Conservation (phyloP, 345 rosid genomes). For the Eucalyptus erythrocorys region DNA sequence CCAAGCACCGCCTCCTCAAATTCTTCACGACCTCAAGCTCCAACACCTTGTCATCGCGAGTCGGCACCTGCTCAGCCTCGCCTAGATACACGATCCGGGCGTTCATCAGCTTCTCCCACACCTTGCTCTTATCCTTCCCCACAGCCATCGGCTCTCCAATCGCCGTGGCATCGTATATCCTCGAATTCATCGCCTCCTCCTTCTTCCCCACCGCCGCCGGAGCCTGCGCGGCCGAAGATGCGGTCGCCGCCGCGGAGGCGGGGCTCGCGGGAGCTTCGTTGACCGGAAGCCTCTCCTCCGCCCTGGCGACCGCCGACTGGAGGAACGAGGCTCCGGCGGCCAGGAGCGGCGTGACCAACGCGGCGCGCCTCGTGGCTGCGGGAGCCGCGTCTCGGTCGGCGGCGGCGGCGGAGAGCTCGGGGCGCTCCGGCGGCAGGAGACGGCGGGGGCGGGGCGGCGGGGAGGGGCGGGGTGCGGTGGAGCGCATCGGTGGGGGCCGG, state of each 20-base stretch:
- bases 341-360: slow-evolving; percentile 30
- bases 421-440: neutral
- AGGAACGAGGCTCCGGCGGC: slow-evolving; percentile 9
- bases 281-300: neutral
- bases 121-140: slow-evolving; percentile 71
- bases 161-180: slow-evolving; percentile 78
- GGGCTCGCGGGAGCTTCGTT: neutral
- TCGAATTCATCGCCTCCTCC: slow-evolving; percentile 23
- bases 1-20: slow-evolving; percentile 41
- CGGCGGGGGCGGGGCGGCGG: neutral
- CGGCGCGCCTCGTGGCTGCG: slow-evolving; percentile 18
- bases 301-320: neutral
- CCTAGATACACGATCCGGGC: slow-evolving; percentile 79
- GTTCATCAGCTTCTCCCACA: slow-evolving; percentile 79
- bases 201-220: slow-evolving; percentile 6
- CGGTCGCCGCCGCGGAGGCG: neutral
- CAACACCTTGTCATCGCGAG: slow-evolving; percentile 58
- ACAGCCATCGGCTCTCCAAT: slow-evolving; percentile 91
- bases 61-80: slow-evolving; percentile 89
- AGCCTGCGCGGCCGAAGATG: neutral
- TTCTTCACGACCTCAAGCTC: slow-evolving; percentile 71
- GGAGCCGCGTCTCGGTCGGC: neutral
- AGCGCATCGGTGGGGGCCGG: neutral
- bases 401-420: neutral
- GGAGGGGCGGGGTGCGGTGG: neutral